Conservation (phyloP, 768 basidiomycete species). For the Kwoniella botswanensis region DNA sequence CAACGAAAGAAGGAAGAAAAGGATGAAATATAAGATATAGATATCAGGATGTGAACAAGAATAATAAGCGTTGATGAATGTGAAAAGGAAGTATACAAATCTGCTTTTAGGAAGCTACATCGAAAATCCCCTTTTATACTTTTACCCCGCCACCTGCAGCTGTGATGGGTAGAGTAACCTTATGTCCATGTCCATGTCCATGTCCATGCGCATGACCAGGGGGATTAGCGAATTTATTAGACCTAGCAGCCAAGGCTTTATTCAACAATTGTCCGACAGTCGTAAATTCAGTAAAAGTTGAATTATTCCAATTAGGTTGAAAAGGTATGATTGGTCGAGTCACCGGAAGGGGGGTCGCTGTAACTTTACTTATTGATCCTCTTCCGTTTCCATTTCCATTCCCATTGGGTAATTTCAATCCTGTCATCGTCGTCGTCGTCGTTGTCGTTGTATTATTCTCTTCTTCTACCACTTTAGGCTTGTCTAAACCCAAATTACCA, state of each 20-base stretch:
- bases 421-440: background rate
- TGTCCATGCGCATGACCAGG: background rate
- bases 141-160: too few relatives aligned
- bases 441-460: background rate
- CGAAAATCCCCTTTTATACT: too few relatives aligned
- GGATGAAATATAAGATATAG: too few relatives aligned
- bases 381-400: background rate
- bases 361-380: background rate
- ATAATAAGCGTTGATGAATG: too few relatives aligned
- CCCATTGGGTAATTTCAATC: background rate
- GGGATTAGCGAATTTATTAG: slow-evolving; percentile 4
- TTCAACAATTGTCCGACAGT: slow-evolving; percentile 38
- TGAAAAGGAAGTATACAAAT: too few relatives aligned
- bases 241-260: slow-evolving; percentile 42
- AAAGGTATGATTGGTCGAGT: slow-evolving; percentile 16
- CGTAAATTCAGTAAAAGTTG: slow-evolving; percentile 24
- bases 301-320: slow-evolving; percentile 17
- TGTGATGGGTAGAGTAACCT: background rate
- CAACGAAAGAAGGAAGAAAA: too few relatives aligned
- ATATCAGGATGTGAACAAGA: too few relatives aligned
- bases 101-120: too few relatives aligned
- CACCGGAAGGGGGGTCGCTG: too few relatives aligned
- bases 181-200: slow-evolving; percentile 10
- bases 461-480: background rate
- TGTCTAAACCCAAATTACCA: slow-evolving; percentile 3